phyloP scores from a whole-genome alignment of 1,284 basidiomycete genomes.

The Pseudozyma pruni region DNA sequence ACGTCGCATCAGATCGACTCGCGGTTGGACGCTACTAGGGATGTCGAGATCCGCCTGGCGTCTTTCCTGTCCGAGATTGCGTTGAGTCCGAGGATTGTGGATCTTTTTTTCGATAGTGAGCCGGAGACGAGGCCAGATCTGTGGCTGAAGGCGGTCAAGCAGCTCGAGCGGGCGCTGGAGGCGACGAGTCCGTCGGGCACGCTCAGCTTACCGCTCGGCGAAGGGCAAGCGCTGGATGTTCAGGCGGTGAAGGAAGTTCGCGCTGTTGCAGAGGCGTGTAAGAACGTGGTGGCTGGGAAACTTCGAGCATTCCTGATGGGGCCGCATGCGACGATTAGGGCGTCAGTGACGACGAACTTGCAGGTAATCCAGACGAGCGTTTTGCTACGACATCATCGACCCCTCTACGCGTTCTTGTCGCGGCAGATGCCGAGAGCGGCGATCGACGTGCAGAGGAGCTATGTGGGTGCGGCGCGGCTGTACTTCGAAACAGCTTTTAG shows the following conservation, averaged over 20 bases:
- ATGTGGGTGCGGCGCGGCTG: slow-evolving; percentile 82
- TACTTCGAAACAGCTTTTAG: slow-evolving; percentile 97
- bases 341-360: slow-evolving; percentile 88
- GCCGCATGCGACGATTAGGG: slow-evolving; percentile 82
- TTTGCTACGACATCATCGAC: slow-evolving; percentile 76
- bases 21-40: slow-evolving; percentile 82
- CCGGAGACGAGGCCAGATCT: slow-evolving; percentile 63
- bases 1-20: slow-evolving; percentile 89
- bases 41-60: slow-evolving; percentile 85
- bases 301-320: slow-evolving; percentile 86
- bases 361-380: slow-evolving; percentile 90
- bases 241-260: slow-evolving; percentile 82
- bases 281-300: slow-evolving; percentile 83
- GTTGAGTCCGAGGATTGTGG: slow-evolving; percentile 82
- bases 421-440: slow-evolving; percentile 84
- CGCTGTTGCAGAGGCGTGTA: slow-evolving; percentile 83
- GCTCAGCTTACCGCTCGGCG: neutral
- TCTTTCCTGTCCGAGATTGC: slow-evolving; percentile 82
- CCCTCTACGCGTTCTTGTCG: slow-evolving; percentile 86
- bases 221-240: slow-evolving; percentile 2
- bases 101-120: slow-evolving; percentile 84
- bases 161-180: slow-evolving; percentile 81
- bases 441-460: slow-evolving; percentile 87
- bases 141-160: slow-evolving; percentile 82
- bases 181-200: slow-evolving; percentile 74